These are phyloP conservation scores for Sanghuangporus sanghuang DNA, from an alignment of 1,284 basidiomycete species.

Conservation along the genomic window DNA sequence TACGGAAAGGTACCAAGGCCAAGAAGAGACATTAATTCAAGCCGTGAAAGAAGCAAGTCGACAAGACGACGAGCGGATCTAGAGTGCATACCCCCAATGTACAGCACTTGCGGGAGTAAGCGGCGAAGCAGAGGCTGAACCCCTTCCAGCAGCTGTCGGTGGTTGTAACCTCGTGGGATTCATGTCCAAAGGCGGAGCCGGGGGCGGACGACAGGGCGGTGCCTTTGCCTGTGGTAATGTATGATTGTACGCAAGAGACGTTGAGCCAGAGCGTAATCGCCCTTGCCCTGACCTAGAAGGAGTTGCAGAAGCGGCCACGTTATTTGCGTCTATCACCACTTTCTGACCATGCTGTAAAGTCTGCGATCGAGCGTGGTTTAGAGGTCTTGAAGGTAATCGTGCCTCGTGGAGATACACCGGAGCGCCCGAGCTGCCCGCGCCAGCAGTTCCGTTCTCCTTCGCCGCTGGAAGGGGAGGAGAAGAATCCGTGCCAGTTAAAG, in stretches of 20 bases:
- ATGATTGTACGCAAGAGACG: background rate
- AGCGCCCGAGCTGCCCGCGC: background rate
- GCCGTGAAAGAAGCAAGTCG: background rate
- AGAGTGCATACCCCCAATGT: constrained; percentile 9
- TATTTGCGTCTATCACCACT: background rate
- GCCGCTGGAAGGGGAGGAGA: background rate
- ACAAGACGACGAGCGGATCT: background rate
- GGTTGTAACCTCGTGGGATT: background rate
- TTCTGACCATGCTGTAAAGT: background rate
- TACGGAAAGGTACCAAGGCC: background rate
- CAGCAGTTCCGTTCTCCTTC: background rate
- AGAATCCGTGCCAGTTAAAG: background rate
- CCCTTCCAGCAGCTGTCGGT: background rate
- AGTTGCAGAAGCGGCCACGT: background rate
- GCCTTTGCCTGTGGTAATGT: background rate
- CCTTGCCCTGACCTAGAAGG: background rate
- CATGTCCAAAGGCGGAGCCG: background rate
- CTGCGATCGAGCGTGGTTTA: background rate
- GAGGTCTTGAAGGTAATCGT: background rate
- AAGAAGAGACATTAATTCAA: too few species aligned
- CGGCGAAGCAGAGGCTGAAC: background rate
- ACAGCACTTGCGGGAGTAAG: constrained; percentile 1
- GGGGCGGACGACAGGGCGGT: background rate
- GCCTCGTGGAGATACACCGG: background rate
- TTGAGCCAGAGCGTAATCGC: background rate